Evolutionary conservation across 129 eudicot genomes (phyloP).

Genomic region (Chrysanthemum makinoi): DNA sequence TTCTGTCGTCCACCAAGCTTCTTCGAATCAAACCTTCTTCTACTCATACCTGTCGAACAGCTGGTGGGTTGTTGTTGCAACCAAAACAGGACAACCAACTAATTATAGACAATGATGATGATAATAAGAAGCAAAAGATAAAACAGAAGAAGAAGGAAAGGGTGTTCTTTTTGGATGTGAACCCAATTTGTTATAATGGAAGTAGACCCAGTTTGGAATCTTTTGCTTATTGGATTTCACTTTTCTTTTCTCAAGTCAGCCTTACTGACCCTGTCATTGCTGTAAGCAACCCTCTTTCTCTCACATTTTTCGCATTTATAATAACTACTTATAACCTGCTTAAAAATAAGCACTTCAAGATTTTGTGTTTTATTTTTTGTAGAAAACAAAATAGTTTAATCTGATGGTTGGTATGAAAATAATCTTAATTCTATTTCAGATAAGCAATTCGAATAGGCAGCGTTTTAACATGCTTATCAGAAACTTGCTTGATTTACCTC

Average conservation of each 20-base stretch:
- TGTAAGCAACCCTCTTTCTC: conserved; percentile 40
- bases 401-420: no score
- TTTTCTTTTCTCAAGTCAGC: conserved; percentile 81
- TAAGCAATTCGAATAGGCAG: no score
- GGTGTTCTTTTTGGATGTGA: conserved; percentile 88
- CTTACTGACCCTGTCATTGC: conserved; percentile 79
- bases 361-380: no score
- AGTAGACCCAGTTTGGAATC: conserved; percentile 59
- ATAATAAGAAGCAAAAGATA: background rate
- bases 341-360: no score
- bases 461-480: no score
- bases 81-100: conserved; percentile 9
- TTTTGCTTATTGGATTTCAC: conserved; percentile 89
- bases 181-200: conserved; percentile 77
- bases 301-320: no score
- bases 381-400: no score
- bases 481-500: no score
- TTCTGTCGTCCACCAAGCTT: no score
- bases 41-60: conserved; percentile 33
- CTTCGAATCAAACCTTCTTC: background rate
- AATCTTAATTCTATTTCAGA: no score
- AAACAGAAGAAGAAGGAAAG: conserved; percentile 37
- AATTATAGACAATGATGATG: background rate
- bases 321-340: no score
- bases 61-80: conserved; percentile 32